These are phyloP conservation scores for Hypoxylon sp. DNA, from an alignment of 2,329 filamentous ascomycete genomes.

Conservation along the genomic window DNA sequence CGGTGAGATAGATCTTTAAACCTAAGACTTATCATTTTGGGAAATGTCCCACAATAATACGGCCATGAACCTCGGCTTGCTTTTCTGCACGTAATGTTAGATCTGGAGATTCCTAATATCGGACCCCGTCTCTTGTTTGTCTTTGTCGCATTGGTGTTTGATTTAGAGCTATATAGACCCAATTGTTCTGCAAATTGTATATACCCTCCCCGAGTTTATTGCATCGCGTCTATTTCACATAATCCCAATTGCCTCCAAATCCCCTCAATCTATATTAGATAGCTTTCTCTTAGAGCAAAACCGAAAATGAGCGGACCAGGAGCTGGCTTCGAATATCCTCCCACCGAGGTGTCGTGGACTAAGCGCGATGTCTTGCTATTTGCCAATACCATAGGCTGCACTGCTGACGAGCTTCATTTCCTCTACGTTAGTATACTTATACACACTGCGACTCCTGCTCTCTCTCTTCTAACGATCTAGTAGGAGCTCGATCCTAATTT, in stretches of 20 bases:
- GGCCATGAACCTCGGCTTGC: slow-evolving; percentile 43
- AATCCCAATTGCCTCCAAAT: neutral
- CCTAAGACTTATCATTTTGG: neutral
- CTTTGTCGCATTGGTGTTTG: slow-evolving; percentile 14
- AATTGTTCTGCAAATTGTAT: neutral
- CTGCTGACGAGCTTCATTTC: slow-evolving; percentile 90
- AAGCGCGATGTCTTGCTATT: slow-evolving; percentile 93
- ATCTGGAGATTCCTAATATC: slow-evolving; percentile 20
- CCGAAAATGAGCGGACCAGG: slow-evolving; percentile 66
- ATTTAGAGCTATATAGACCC: neutral
- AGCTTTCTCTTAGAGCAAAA: slow-evolving; percentile 10
- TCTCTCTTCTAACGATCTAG: slow-evolving; percentile 21
- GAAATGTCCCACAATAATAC: slow-evolving; percentile 7
- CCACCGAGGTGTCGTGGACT: slow-evolving; percentile 83
- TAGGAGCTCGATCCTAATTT: slow-evolving; percentile 92
- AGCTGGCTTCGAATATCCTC: slow-evolving; percentile 84
- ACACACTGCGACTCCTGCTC: slow-evolving; percentile 6
- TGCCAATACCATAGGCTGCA: slow-evolving; percentile 89
- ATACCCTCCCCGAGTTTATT: neutral
- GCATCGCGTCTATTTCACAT: neutral
- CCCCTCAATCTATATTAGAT: neutral
- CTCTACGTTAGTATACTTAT: slow-evolving; percentile 76
- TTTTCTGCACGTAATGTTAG: slow-evolving; percentile 9
- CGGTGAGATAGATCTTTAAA: slow-evolving; percentile 17
- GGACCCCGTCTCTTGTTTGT: slow-evolving; percentile 2